Evolutionary conservation across 2,329 filamentous ascomycete genomes (phyloP), one percentile per base, ranked within the genome.

Genomic region (Alternaria triticimaculans): DNA sequence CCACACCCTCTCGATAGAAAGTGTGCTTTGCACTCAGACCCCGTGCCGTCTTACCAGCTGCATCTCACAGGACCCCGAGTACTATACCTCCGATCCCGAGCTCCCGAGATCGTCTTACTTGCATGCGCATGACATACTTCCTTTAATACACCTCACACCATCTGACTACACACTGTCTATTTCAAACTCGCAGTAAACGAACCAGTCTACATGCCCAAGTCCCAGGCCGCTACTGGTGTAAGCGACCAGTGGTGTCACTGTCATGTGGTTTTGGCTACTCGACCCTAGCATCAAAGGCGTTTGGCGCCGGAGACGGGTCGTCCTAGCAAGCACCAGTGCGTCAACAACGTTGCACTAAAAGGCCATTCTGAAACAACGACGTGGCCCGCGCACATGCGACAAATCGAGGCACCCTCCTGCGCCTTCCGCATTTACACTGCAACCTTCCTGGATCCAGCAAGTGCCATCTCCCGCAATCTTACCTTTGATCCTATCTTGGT

Each of bases 361-460:
- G 45, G 37, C 48, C 25, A 55, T 45, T 58, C 62, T 65, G 62
- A 65, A 65, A 65, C 62, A 58, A 46, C 55, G 45, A 55, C 37
- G 43, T 46, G 46, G 56, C 44, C 56, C 50, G 56, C 56, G 60
- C 55, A 54, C 46, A 43, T 58, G 28, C 45, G 50, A 30, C 55
- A 54, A 62, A 58, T 45, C 62, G 59, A 64, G 33, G 15, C 37
- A 37, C 21, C 55, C 55, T 50, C 21, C 46, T 51, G 9, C 21
- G 55, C 62, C 49, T 63, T 51, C 50, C 45, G 30, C 18, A 41
- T 62, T 59, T 37, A 43, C 18, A 26, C 46, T 23, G 25, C 30
- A 43, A 51, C 50, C 49, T 55, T 51, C 49, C 62, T 65, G 44
- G 51, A 65, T 58, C 51, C 58, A 59, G 59, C 50, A 65, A 65